These are phyloP conservation scores for Apiospora sp. DNA, from an alignment of 2,329 filamentous ascomycete genomes.

Conservation along the genomic window DNA sequence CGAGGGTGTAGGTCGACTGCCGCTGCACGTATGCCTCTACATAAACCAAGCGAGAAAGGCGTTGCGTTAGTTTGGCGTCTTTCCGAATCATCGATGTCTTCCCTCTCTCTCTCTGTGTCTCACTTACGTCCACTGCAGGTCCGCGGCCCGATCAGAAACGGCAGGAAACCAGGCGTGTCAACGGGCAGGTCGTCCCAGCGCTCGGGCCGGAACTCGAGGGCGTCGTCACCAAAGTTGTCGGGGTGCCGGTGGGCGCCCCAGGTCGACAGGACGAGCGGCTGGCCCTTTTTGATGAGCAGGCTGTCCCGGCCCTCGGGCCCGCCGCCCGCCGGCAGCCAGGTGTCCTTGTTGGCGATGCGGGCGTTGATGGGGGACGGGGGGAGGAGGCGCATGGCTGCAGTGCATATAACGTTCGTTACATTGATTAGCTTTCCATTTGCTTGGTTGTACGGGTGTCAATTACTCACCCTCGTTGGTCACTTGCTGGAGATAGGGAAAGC, in stretches of 20 bases:
- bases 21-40: not conserved
- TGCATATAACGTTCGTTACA: too few species aligned
- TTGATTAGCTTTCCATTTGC: too few species aligned
- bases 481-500: not conserved
- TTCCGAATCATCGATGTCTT: too few species aligned
- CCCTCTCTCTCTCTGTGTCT: too few species aligned
- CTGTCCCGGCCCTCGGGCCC: not conserved
- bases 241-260: not conserved
- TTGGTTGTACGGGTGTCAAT: too few species aligned
- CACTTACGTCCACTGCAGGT: not conserved
- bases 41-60: too few species aligned
- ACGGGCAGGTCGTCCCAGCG: not conserved
- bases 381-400: not conserved
- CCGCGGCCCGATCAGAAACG: not conserved
- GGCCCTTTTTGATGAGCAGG: not conserved
- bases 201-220: not conserved
- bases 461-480: not conserved
- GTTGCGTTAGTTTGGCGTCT: not conserved
- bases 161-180: not conserved
- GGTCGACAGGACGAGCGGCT: not conserved
- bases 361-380: not conserved
- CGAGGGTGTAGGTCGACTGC: conserved; percentile 1
- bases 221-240: not conserved
- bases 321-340: not conserved
- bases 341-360: not conserved